Conservation (phyloP, 352 stramenopile genomes). For the Globisporangium megalacanthum region DNA sequence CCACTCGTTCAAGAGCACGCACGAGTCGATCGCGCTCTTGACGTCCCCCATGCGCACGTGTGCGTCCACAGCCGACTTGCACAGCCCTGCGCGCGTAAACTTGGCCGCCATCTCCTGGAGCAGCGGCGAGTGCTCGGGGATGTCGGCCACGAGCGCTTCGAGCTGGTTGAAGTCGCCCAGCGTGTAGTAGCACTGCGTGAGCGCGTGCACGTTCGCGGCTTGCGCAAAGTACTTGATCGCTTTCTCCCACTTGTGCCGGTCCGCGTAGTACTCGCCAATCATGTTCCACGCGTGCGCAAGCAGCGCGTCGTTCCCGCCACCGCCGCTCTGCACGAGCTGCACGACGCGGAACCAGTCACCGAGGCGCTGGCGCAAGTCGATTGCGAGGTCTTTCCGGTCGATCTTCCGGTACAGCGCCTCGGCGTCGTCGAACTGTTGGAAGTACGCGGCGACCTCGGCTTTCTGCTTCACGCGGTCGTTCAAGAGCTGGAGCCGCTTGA, state of each 20-base stretch:
- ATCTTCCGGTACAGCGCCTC: slow-evolving; percentile 91
- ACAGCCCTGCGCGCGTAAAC: slow-evolving; percentile 85
- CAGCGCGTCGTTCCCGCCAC: slow-evolving; percentile 76
- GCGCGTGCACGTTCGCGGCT: slow-evolving; percentile 61
- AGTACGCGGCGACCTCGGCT: slow-evolving; percentile 87
- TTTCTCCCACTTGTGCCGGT: slow-evolving; percentile 90
- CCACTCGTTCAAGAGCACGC: slow-evolving; percentile 92
- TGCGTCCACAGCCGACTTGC: slow-evolving; percentile 73
- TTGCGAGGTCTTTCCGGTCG: slow-evolving; percentile 91
- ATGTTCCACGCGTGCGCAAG: slow-evolving; percentile 81
- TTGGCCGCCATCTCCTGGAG: slow-evolving; percentile 84
- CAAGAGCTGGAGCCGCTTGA: slow-evolving; percentile 85
- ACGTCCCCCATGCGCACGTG: slow-evolving; percentile 88
- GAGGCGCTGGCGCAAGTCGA: slow-evolving; percentile 85
- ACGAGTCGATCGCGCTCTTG: slow-evolving; percentile 91
- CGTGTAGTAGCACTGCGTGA: slow-evolving; percentile 89
- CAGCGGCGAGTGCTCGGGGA: slow-evolving; percentile 76
- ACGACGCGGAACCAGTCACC: slow-evolving; percentile 93
- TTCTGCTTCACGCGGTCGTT: slow-evolving; percentile 90
- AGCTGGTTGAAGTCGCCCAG: slow-evolving; percentile 88
- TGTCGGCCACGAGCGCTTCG: slow-evolving; percentile 73
- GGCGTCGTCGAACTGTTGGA: slow-evolving; percentile 91
- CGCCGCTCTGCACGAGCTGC: slow-evolving; percentile 71
- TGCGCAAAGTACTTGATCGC: slow-evolving; percentile 91
- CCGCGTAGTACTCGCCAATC: slow-evolving; percentile 90